phyloP scores from a whole-genome alignment of 164 flowering plant species.

The Vitis vinifera region ASM3070453v1 NC_081812.1:11340501-11341000 shows the following conservation, averaged over 20 bases:
- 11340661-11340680: constrained; percentile 98
- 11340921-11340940: constrained; percentile 99
- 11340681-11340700: constrained; percentile 61
- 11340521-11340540: background rate
- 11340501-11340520: background rate
- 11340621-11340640: too few species aligned
- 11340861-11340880: constrained; percentile 76
- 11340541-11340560: too few species aligned
- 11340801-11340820: constrained; percentile 76
- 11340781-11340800: constrained; percentile 95
- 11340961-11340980: constrained; percentile 88
- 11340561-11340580: too few species aligned
- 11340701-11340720: constrained; percentile 64
- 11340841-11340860: constrained; percentile 82
- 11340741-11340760: constrained; percentile 92
- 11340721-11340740: constrained; percentile 72
- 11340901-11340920: constrained; percentile 95
- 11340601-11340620: too few species aligned
- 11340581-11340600: too few species aligned
- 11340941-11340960: constrained; percentile 95
- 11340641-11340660: constrained; percentile 2
- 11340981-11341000: constrained; percentile 92
- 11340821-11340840: constrained; percentile 60
- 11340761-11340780: constrained; percentile 89
- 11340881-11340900: constrained; percentile 88